A percentile compares a stretch with the other conserved stretches of the same genome.
These are phyloP conservation scores for Mycena olivaceomarginata DNA, from an alignment of 768 basidiomycete species.

Conservation along the genomic window DNA sequence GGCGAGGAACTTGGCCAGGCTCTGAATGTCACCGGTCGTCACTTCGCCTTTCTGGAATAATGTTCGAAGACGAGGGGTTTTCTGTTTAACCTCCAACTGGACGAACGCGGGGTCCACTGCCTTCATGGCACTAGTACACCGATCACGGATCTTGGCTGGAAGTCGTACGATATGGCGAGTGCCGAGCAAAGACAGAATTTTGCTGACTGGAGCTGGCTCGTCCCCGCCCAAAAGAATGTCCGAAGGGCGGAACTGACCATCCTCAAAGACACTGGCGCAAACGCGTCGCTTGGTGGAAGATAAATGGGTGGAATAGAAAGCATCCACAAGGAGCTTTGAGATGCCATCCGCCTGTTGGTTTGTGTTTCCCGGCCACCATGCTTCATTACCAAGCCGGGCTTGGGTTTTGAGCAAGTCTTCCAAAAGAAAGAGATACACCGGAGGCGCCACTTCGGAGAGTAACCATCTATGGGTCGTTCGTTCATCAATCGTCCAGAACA, in stretches of 20 bases:
- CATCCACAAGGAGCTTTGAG: constrained; percentile 46
- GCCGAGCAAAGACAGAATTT: constrained; percentile 47
- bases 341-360: constrained; percentile 39
- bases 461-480: constrained; percentile 45
- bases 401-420: constrained; percentile 51
- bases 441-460: constrained; percentile 57
- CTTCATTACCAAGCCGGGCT: constrained; percentile 44
- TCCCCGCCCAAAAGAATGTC: constrained; percentile 48
- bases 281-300: constrained; percentile 46
- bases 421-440: constrained; percentile 62
- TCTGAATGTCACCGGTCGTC: constrained; percentile 45
- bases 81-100: constrained; percentile 47
- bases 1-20: constrained; percentile 52
- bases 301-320: constrained; percentile 56
- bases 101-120: constrained; percentile 52
- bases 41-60: constrained; percentile 42
- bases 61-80: constrained; percentile 24
- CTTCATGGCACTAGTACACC: constrained; percentile 45
- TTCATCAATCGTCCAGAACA: too few relatives aligned
- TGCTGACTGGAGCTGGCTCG: constrained; percentile 47
- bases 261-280: constrained; percentile 51
- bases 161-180: constrained; percentile 48
- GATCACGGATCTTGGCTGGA: constrained; percentile 43
- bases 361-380: constrained; percentile 60
- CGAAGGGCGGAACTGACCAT: constrained; percentile 37